Evolutionary conservation across 1,139 yeast species (phyloP), one percentile per base, ranked within the genome.

Genomic region (Sugiyamaella sp.): DNA sequence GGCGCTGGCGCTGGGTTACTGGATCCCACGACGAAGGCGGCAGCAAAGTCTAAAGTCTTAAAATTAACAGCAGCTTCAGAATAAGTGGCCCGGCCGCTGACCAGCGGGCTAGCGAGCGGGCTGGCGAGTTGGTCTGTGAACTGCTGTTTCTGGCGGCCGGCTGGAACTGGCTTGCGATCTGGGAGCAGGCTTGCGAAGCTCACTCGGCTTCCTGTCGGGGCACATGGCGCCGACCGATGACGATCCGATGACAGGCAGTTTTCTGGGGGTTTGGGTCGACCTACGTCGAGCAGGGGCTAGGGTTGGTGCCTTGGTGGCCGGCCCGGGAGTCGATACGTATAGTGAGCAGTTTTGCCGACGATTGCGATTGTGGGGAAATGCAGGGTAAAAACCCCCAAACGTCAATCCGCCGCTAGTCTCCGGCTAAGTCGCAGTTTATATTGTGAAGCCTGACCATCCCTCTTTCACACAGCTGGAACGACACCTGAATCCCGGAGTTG

Each of bases 351-450:
- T 39, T 20, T 42, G 46, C 46, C 46, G 46, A 43, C 25, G 38
- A 32, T 32, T 27, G 45, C 35, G 35, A 44, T 44, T 44, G 48
- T 44, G 48, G 48, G 48, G 48, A 44, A 44, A 43, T 44, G 48
- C 48, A 44, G 48, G 48, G 48, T 29, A 44, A 21, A 29, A 29
- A 29, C 35, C 35, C 35, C 35, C 35, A 29, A 29, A 29, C 14
- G 35, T 29, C 14, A 29, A 14, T 24, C 35, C 35, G 35, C 35
- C 35, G 35, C 35, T 29, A 14, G 8, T 12, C 29, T 29, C 35
- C 35, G 14, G 35, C 35, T 29, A 29, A 12, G 35, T 29, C 14
- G 35, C 14, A 4, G 35, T 29, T 29, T 29, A 29, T 29, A 29
- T 29, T 8, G 35, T 29, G 14, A 29, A 29, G 16, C 22, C 12